Base-by-base conservation (phyloP, 306 rosid species). In the Quercus aquifolioides region DNA sequence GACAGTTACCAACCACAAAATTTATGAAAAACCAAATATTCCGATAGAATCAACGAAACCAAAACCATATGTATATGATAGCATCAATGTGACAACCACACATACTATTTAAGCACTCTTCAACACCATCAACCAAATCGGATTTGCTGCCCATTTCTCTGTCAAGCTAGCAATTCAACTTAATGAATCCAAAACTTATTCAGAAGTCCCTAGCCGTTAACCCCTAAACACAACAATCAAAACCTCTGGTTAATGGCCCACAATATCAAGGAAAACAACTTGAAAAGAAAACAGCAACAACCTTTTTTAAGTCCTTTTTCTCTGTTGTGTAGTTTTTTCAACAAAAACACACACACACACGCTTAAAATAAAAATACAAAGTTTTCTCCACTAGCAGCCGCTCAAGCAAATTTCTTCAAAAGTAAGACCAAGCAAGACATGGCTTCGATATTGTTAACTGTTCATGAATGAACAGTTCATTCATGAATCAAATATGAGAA, bases 131-230 rank as follows among this genome's bases (percentile, higher is more conserved):
- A 54, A 71, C 83, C 80, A 86, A 73, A 28, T 89, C 80, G 19
- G 91, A 84, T 6, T 85, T 30, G 68, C 87, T 80, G 69, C 86
- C 88, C 92, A 86, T 88, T 71, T 86, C 91, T 82, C 84, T 87
- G 62, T 83, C 93, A 19, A 87, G 19, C 55, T 79, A 86, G 77
- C 91, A 92, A 54, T 80, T 83, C 74, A 87, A 62, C 55, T 74
- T 88, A 81, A 28, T 58, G 69, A 85, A 80, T 71, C 86, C 82
- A 77, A 88, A 86, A 41, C 82, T 82, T 59, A 75, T 83, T 60
- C 79, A 78, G 56, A 51, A 77, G 71, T 58, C 79, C 76, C 81
- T 77, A 75, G 80, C 33, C 41, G 67, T 78, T 69, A 79, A 26
- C 65, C 84, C 89, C 94, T 92, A 38, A 72, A 69, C 51, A 84